Evolutionary conservation across 805 yeast species (phyloP).

Genomic region (Scheffersomyces amazonensis): DNA sequence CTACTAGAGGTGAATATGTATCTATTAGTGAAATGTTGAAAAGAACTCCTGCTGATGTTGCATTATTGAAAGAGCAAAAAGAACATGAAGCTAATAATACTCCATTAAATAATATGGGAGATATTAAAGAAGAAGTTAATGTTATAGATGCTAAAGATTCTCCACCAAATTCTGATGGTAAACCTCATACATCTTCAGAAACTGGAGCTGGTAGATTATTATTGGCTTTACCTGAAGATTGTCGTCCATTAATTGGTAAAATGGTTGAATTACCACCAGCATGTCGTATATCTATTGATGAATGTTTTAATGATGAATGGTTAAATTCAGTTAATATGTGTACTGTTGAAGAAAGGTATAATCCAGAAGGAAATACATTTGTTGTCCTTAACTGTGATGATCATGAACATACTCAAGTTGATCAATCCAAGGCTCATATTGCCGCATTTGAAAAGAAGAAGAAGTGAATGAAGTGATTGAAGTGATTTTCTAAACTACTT

Average conservation of each 20-base stretch:
- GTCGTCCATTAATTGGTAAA: constrained; percentile 62
- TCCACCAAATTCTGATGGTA: constrained; percentile 17
- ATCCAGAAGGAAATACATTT: constrained; percentile 33
- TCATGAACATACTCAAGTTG: constrained; percentile 86
- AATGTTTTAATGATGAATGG: constrained; percentile 74
- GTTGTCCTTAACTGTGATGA: constrained; percentile 45
- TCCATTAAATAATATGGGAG: constrained; percentile 9
- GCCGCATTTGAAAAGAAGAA: constrained; percentile 88
- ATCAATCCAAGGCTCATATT: constrained; percentile 92
- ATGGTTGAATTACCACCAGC: constrained; percentile 89
- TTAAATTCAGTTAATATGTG: constrained; percentile 65
- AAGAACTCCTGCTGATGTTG: constrained; percentile 25
- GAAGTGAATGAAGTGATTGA: constrained; percentile 32
- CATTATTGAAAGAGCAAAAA: not conserved
- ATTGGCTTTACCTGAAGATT: constrained; percentile 67
- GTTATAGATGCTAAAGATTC: not conserved
- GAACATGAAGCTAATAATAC: constrained; percentile 2
- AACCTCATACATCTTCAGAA: constrained; percentile 59
- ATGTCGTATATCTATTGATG: constrained; percentile 77
- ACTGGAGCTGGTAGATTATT: constrained; percentile 72
- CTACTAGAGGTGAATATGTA: constrained; percentile 49
- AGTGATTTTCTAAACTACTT: too few species aligned
- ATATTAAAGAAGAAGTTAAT: constrained; percentile 17
- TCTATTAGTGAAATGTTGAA: constrained; percentile 36
- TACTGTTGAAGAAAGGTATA: constrained; percentile 47